Evolutionary conservation across 202 grass and related monocot species (phyloP), one percentile per base, ranked within the genome.

Genomic region (Brachypodium distachyon): DNA sequence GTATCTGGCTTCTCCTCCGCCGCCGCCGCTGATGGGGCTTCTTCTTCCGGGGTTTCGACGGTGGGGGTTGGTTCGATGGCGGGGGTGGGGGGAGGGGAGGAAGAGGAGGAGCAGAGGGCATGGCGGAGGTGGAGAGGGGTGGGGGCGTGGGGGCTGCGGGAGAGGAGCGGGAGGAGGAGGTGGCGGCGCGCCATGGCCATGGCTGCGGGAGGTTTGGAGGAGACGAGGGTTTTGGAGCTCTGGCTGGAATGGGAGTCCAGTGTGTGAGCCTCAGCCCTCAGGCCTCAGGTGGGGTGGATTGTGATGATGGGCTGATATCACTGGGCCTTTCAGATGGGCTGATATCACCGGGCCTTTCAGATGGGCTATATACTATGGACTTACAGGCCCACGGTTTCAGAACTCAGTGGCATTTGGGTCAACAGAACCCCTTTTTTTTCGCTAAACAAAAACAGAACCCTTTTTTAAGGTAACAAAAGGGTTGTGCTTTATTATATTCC

Each of bases 171-270:
- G 43, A 62, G 65, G 39, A 1, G 56, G 76, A 43, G 44, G 12
- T 62, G 83, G 77, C 70, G 84, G 84, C 78, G 80, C 67, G 76
- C 80, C 78, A 85, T 84, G 85, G 76, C 80, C 78, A 85, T 84
- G 85, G 67, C 37, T 49, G 40, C 17, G 41, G 44, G 8, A 27
- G 52, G 38, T 26, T 27, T n/a, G 49, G n/a, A 17, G 59, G 34
- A 14, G 86, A 33, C 40, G 85, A 85, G 77, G 60, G 74, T 77
- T 76, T 81, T 52, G 84, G 70, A 65, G 21, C 18, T 14, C 12
- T n/a, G n/a, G n/a, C n/a, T n/a, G 42, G 42, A 46, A 46, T 46
- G 42, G 42, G 22, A 14, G 22, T 12, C 52, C 1, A 27, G 52
- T 27, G 52, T 27, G n/a, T n/a, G n/a, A n/a, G n/a, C n/a, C n/a